Percentiles rank a stretch among this genome's conserved stretches.
Evolutionary conservation across 257 asterid genomes (phyloP).

Genomic region (Solanum pennellii): DNA sequence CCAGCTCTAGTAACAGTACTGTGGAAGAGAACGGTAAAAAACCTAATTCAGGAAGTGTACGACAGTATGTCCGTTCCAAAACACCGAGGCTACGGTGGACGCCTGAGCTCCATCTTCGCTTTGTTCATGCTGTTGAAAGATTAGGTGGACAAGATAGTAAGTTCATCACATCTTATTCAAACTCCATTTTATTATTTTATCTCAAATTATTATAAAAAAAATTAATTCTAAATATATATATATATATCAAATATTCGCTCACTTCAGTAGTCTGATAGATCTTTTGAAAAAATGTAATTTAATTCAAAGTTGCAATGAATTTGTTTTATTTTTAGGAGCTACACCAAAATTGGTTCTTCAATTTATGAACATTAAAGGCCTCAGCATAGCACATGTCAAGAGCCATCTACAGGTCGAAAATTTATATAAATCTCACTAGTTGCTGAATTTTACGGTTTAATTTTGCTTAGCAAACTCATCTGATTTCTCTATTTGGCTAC

Average conservation of each 20-base stretch:
- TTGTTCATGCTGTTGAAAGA: conserved; percentile 71
- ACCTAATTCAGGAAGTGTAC: conserved; percentile 52
- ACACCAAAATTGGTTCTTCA: conserved; percentile 96
- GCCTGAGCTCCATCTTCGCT: conserved; percentile 82
- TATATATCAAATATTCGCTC: neutral
- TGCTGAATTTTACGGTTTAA: neutral
- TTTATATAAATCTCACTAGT: neutral
- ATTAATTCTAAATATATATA: neutral
- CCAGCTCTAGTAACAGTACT: conserved; percentile 79
- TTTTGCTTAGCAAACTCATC: neutral
- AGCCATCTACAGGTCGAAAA: conserved; percentile 83
- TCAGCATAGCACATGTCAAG: conserved; percentile 95
- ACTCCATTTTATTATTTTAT: neutral
- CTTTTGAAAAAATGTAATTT: neutral
- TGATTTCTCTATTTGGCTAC: neutral
- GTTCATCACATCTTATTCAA: neutral
- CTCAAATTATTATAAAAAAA: neutral
- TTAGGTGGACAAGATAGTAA: conserved; percentile 91
- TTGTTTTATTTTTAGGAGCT: conserved; percentile 47
- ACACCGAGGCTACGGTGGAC: conserved; percentile 90
- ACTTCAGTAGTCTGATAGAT: neutral
- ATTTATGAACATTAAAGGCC: conserved; percentile 84
- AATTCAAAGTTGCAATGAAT: neutral
- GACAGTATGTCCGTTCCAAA: conserved; percentile 72
- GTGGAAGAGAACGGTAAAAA: conserved; percentile 66